A percentile compares a stretch with the other conserved stretches of the same genome.
Conservation (phyloP, 495 filamentous ascomycete genomes). For the Aspergillus asperescens region DNA sequence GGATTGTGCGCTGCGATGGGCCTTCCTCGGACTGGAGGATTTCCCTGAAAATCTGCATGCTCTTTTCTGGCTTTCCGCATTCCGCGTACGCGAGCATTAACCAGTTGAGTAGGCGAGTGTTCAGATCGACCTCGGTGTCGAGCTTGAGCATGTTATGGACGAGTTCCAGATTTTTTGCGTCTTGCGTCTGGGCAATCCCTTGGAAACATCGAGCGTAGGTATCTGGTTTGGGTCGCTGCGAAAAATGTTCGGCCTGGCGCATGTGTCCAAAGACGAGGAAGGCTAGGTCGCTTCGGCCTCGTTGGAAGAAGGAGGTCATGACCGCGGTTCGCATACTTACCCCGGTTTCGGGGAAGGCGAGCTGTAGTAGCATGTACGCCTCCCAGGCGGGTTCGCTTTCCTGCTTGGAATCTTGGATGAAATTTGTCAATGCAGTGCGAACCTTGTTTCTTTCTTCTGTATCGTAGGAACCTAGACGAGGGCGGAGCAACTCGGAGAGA, state of each 20-base stretch:
- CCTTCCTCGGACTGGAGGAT: constrained; percentile 74
- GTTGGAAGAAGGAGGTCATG: constrained; percentile 79
- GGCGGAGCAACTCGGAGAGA: constrained; percentile 70
- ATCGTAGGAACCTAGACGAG: constrained; percentile 57
- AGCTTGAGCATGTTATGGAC: constrained; percentile 92
- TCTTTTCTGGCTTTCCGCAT: constrained; percentile 56
- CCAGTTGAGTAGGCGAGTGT: constrained; percentile 69
- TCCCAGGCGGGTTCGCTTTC: constrained; percentile 68
- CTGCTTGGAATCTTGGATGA: constrained; percentile 56
- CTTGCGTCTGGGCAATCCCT: constrained; percentile 61
- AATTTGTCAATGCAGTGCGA: constrained; percentile 57
- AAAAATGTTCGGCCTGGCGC: constrained; percentile 56
- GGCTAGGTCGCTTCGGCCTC: constrained; percentile 73
- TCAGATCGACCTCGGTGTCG: constrained; percentile 69
- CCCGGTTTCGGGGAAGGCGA: constrained; percentile 71
- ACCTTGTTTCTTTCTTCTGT: constrained; percentile 58
- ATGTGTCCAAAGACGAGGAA: constrained; percentile 84
- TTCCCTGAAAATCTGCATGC: constrained; percentile 74
- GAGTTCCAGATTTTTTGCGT: constrained; percentile 60
- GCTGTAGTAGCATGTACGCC: constrained; percentile 67
- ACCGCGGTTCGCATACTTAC: constrained; percentile 57
- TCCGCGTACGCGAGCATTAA: constrained; percentile 80
- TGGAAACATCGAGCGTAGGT: constrained; percentile 74
- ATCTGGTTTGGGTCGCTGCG: constrained; percentile 58
- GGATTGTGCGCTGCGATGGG: constrained; percentile 70